Percentiles rank a stretch among this genome's conserved stretches.
Conservation (phyloP, 2,329 filamentous ascomycete species). For the Plenodomus lindquistii region DNA sequence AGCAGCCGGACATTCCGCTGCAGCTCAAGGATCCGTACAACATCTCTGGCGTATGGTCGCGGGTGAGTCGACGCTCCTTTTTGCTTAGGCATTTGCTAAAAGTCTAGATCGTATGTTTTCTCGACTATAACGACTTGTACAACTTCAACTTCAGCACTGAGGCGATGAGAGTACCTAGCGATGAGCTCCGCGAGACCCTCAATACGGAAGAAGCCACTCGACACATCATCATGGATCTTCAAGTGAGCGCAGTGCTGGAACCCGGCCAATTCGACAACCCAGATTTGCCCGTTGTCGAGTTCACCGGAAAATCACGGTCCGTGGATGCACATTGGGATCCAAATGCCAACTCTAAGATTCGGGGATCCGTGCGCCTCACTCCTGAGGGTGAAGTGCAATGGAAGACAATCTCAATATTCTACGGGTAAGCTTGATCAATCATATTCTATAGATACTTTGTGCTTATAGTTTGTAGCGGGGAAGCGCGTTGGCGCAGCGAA, state of each 20-base stretch:
- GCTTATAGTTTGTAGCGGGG: constrained; percentile 50
- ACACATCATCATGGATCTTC: constrained; percentile 69
- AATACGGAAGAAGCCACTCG: constrained; percentile 68
- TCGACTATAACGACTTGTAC: constrained; percentile 63
- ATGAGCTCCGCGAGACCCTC: constrained; percentile 56
- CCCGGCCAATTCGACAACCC: constrained; percentile 63
- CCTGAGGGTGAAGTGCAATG: constrained; percentile 73
- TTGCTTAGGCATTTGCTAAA: constrained; percentile 11
- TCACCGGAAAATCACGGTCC: constrained; percentile 64
- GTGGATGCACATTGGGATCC: constrained; percentile 69
- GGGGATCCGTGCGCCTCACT: constrained; percentile 68
- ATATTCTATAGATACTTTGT: background rate
- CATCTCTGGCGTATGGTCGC: constrained; percentile 71
- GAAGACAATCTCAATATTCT: constrained; percentile 69
- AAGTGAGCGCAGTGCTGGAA: constrained; percentile 62
- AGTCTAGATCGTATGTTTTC: constrained; percentile 49
- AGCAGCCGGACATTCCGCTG: constrained; percentile 48
- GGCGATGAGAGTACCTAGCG: constrained; percentile 41
- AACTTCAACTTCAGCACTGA: constrained; percentile 68
- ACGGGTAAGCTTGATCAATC: constrained; percentile 51
- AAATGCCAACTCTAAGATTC: constrained; percentile 68
- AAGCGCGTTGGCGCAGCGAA: constrained; percentile 77
- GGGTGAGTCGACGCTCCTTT: constrained; percentile 50
- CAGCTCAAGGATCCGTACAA: constrained; percentile 69
- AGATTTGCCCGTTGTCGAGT: constrained; percentile 68